Base-by-base conservation (phyloP, 1,139 yeast genomes). In the Taiozyma sp. region DNA sequence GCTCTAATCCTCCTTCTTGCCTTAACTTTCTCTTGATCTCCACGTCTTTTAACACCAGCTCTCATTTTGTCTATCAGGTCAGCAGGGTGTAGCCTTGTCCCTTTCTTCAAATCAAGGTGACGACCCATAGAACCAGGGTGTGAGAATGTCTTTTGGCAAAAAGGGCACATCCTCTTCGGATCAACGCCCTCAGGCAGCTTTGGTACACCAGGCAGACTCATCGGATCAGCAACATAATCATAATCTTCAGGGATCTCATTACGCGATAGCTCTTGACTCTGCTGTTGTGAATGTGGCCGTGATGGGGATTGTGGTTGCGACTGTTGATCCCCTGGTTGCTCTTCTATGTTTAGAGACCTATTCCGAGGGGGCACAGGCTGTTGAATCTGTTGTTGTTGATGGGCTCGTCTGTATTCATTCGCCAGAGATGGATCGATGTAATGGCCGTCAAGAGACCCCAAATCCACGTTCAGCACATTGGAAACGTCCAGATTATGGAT, bases 61-160 rank as follows among this genome's bases (percentile, higher is more conserved):
- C 82, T 63, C 45, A 78, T 60, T 45, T 61, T 61, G 14, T 71
- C 75, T 19, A 78, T 76, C 42, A 70, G 64, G 7, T 72, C 75
- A 2, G 68, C 64, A 0, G 81, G 81, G 52, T 78, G 82, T 16
- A 65, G 51, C 4, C 70, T 61, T 2, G 78, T 66, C 2, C 81
- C 82, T 49, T 76, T 73, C 51, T 77, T 73, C 48, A 71, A 62
- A 54, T 78, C 82, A 38, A 78, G 57, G 60, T 78, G 82, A 32
- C 82, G 66, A 1, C 82, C 82, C 47, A 78, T 62, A 0, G 82
- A 78, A 2, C 82, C 82, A 2, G 79, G 75, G 55, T 78, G 80
- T 3, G 79, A 72, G 56, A 78, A 78, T 0, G 73, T 70, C 54
- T 71, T 70, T 3, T 75, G 75, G 56, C 82, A 78, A 54, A 78